phyloP scores from a whole-genome alignment of 2,329 filamentous ascomycete genomes.

The Pyrenophora teres region DNA sequence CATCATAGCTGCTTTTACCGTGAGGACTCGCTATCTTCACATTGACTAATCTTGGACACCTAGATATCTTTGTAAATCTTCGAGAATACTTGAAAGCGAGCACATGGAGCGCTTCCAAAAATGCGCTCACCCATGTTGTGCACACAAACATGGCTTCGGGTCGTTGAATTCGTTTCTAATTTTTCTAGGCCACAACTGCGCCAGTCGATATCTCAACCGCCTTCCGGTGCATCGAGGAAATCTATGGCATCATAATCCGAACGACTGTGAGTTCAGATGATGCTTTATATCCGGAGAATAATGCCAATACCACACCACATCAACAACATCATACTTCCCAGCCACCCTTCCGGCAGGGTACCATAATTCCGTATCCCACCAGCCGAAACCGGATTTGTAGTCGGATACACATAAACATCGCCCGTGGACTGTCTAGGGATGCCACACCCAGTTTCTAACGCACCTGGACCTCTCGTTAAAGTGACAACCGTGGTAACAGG shows the following conservation, averaged over 20 bases:
- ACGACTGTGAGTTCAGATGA: neutral
- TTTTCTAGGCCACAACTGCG: too few species aligned
- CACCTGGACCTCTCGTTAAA: conserved; percentile 9
- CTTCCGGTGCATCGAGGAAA: conserved; percentile 12
- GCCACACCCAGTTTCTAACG: neutral
- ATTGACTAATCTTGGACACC: too few species aligned
- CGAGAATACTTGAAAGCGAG: too few species aligned
- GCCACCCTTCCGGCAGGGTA: conserved; percentile 8
- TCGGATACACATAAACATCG: conserved; percentile 5
- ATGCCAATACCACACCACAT: conserved; percentile 20
- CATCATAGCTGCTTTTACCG: too few species aligned
- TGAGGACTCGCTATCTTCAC: too few species aligned
- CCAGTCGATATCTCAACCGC: conserved; percentile 4
- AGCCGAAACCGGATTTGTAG: conserved; percentile 7
- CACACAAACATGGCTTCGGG: too few species aligned
- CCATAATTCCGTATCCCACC: conserved; percentile 2
- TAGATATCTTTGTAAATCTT: too few species aligned
- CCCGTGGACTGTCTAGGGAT: conserved; percentile 2
- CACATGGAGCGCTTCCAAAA: too few species aligned
- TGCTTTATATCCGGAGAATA: conserved; percentile 21
- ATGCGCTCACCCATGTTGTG: too few species aligned
- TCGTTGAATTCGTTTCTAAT: too few species aligned
- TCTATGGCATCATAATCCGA: conserved; percentile 10
- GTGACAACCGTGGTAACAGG: conserved; percentile 32
- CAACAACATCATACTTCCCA: conserved; percentile 20